Base-by-base conservation (phyloP, 108 stramenopile genomes). In the Parietichytrium sp. region DNA sequence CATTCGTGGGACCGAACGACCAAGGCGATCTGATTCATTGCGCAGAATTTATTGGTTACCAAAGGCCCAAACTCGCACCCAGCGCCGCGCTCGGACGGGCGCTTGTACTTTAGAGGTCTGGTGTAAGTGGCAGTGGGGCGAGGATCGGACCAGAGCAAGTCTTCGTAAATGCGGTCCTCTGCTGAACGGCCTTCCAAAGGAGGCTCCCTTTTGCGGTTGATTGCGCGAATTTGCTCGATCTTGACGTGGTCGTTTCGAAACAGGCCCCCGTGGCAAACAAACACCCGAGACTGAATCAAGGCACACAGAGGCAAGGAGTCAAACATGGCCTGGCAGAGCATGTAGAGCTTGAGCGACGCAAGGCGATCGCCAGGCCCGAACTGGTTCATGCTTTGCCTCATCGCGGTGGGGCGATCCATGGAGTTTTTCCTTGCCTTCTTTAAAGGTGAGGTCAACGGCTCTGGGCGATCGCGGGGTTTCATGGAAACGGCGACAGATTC, bases 1-100 rank as follows among this genome's bases (percentile, higher is more conserved):
- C 89, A 90, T 86, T 91, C 91, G 54, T 91, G 91, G 49, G 87
- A 88, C 31, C 91, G 89, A 7, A 91, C 81, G 48, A 91, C 84
- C 3, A 89, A 50, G 12, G 86, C 84, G 29, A 89, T 48, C 29
- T 83, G 85, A 55, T 91, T 90, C 16, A 77, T 84, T 26, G 85
- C 38, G 4, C 90, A 85, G 54, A 89, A 91, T 81, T 88, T 54
- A 48, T 88, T 84, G 20, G 91, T 88, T 31, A 91, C 72, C 49
- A 89, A 87, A 42, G 85, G 83, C 3, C 89, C 89, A 54, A 90
- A 91, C 54, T 86, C 84, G 16, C 90, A 84, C 13, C 91, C 91
- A 16, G 90, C 90, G 15, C 91, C 91, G 25, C 91, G 86, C 6
- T 86, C 80, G 48, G 55, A 83, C 26, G 88, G 47, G 54, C 85